Conservation (phyloP, 148 eudicot genomes). For the Pharnaceum exiguum region DNA sequence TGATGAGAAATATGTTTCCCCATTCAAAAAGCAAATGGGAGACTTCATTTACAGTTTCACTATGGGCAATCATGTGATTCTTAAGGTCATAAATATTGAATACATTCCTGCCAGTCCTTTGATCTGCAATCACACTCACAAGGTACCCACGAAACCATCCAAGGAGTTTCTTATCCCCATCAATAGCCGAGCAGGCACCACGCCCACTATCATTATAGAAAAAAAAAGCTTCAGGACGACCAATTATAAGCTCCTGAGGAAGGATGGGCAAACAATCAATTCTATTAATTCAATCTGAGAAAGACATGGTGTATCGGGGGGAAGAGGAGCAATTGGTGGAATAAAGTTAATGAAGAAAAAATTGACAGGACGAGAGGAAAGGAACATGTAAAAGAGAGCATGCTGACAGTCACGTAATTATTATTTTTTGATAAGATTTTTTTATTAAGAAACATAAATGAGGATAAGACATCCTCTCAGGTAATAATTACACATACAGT, state of each 20-base stretch:
- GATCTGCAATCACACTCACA: slow-evolving; percentile 82
- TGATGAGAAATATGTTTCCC: slow-evolving; percentile 88
- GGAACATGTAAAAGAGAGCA: too few relatives aligned
- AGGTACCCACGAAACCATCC: slow-evolving; percentile 99
- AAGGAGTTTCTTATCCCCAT: slow-evolving; percentile 84
- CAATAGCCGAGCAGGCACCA: slow-evolving; percentile 99
- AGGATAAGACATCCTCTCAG: too few relatives aligned
- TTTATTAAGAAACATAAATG: too few relatives aligned
- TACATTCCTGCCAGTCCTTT: slow-evolving; percentile 66
- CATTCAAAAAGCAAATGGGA: slow-evolving; percentile 96
- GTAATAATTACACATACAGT: too few relatives aligned
- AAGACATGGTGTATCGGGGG: not conserved
- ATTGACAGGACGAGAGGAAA: too few relatives aligned
- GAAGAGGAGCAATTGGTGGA: not conserved
- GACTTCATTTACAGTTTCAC: slow-evolving; percentile 68
- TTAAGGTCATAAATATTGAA: slow-evolving; percentile 90
- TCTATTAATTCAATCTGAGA: not conserved
- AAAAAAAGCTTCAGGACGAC: slow-evolving; percentile 91
- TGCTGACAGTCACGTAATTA: too few relatives aligned
- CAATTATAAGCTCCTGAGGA: slow-evolving; percentile 84
- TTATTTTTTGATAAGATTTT: too few relatives aligned
- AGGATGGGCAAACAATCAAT: slow-evolving; percentile 3
- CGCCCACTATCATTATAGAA: slow-evolving; percentile 95
- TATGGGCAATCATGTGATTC: slow-evolving; percentile 83
- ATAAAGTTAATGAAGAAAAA: too few relatives aligned